Evolutionary conservation across 305 asterid species (phyloP), one percentile per base, ranked within the genome.

Genomic region (Petunia hybrid): DNA sequence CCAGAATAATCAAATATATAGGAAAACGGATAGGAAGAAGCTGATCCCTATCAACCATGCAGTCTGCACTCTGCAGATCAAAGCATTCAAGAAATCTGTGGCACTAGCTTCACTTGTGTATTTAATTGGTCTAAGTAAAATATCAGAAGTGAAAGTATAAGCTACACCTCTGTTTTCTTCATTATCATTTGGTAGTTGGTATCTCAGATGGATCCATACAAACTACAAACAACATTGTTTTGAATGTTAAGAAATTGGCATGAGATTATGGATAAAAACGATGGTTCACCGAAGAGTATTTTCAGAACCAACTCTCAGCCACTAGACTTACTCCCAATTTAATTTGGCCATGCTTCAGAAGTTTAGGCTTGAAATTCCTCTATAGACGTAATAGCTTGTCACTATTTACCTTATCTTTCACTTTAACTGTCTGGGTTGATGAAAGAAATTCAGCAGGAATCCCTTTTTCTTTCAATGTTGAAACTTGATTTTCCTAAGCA

Each of bases 381-480:
- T 36, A 65, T n/a, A 38, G 55, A 38, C 57, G 71, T 48, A 51
- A 36, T 65, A 48, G 51, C 62, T 38, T 55, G 64, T 63, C 14
- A 41, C 31, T n/a, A 39, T 79, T 79, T 83, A 95, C 99, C 97
- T 92, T 90, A 85, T 85, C 90, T 87, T 88, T 94, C 79, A 87
- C 91, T 88, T 84, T 89, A 65, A 83, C 86, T 40, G 94, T 82
- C 89, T 90, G 97, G 82, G 96, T 90, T 82, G 99, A 95, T 35
- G 98, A 95, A 79, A 95, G 95, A 91, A 89, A 95, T 81, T 94
- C 99, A 81, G 97, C 97, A 69, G 94, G 93, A 87, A 95, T 91
- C 76, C 93, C 92, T 87, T 90, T 91, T 79, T 89, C 94, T 89
- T 95, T 94, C 91, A 95, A 76, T 22, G 92, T 93, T 86, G 79